These are phyloP conservation scores for Fomitopsis palustris DNA, from an alignment of 1,284 basidiomycete species.

Conservation along the genomic window DNA sequence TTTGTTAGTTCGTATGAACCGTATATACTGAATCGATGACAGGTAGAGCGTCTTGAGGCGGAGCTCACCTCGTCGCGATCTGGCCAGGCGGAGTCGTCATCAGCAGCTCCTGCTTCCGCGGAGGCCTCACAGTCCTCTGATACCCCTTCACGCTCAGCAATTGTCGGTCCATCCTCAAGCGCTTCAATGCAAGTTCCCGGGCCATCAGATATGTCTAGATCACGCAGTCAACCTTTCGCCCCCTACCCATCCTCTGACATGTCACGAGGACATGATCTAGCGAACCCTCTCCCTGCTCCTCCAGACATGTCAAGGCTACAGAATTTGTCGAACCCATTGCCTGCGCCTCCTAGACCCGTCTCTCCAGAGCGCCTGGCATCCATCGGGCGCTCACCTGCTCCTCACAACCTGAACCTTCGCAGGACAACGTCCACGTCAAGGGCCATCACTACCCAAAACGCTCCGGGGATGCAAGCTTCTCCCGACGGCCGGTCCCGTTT, in stretches of 20 bases:
- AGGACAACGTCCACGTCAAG: background rate
- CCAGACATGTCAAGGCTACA: conserved; percentile 18
- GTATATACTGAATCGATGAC: background rate
- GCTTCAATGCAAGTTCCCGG: background rate
- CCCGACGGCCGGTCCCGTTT: background rate
- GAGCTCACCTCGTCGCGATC: conserved; percentile 2
- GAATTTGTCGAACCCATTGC: conserved; percentile 18
- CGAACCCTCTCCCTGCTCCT: conserved; percentile 4
- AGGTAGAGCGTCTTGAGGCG: background rate
- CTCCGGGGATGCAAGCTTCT: background rate
- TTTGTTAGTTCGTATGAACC: too few species aligned
- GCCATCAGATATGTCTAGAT: background rate
- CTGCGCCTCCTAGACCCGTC: conserved; percentile 20
- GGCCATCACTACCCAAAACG: background rate
- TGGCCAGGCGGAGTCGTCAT: conserved; percentile 9
- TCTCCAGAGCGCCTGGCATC: conserved; percentile 5
- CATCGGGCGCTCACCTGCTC: conserved; percentile 7
- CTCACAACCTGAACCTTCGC: conserved; percentile 11
- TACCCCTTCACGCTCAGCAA: background rate
- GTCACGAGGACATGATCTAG: background rate
- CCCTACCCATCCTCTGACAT: background rate
- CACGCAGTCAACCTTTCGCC: background rate
- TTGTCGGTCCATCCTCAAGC: background rate
- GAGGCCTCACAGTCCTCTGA: background rate
- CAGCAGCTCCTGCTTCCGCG: background rate